These are phyloP conservation scores for Suillus subluteus DNA, from an alignment of 768 basidiomycete species.

Conservation along the genomic window DNA sequence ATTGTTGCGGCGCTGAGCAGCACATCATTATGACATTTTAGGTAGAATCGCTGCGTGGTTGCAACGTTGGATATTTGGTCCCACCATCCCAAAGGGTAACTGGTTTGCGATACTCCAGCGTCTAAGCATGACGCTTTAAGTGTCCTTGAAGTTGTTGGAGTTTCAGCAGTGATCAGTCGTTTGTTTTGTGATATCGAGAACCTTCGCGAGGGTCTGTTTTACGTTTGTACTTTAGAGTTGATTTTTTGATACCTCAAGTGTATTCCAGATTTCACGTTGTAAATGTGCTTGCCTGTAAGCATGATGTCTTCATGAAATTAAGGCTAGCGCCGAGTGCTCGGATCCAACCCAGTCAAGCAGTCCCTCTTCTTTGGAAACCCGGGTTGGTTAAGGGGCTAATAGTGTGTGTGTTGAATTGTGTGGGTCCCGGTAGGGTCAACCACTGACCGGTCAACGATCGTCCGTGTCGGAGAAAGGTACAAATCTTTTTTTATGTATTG, in stretches of 20 bases:
- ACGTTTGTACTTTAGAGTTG: not conserved
- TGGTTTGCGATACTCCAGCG: constrained; percentile 1
- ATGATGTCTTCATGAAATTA: not conserved
- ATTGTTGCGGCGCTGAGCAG: not conserved
- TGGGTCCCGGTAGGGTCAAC: too few relatives aligned
- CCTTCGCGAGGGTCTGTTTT: not conserved
- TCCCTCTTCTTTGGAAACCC: too few relatives aligned
- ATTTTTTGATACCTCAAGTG: not conserved
- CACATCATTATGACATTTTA: not conserved
- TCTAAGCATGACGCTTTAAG: not conserved
- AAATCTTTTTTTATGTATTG: too few relatives aligned
- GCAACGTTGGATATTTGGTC: not conserved
- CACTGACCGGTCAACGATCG: too few relatives aligned
- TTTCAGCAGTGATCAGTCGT: not conserved
- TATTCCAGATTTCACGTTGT: not conserved
- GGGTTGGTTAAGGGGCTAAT: too few relatives aligned
- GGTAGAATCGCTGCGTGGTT: not conserved
- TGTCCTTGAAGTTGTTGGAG: not conserved
- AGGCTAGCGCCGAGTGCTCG: not conserved
- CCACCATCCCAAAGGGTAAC: not conserved
- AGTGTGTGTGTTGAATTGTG: too few relatives aligned
- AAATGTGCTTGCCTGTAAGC: not conserved
- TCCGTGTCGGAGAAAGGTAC: too few relatives aligned
- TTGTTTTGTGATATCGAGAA: not conserved
- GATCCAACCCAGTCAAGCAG: not conserved